phyloP scores from a whole-genome alignment of 1,139 yeast genomes.

The Saccharomycopsis hybrid region DNA sequence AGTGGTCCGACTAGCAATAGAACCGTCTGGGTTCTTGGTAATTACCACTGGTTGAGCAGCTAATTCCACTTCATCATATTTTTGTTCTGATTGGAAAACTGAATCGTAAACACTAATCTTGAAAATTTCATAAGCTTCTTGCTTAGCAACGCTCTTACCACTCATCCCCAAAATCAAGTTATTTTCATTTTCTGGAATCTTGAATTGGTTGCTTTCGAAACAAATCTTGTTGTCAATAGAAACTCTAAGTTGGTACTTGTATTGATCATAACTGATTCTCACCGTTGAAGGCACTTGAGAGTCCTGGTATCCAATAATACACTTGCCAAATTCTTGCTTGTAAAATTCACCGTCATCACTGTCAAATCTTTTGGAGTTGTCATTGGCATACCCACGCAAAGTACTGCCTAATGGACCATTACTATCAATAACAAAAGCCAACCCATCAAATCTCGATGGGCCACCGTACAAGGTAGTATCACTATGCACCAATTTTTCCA shows the following conservation, averaged over 20 bases:
- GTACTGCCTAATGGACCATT: constrained; percentile 37
- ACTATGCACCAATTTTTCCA: constrained; percentile 26
- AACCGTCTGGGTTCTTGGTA: constrained; percentile 14
- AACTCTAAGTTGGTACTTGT: constrained; percentile 43
- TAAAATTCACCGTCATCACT: constrained; percentile 26
- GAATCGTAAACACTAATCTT: constrained; percentile 16
- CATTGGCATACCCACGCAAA: constrained; percentile 51
- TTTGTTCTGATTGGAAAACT: constrained; percentile 14
- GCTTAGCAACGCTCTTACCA: constrained; percentile 35
- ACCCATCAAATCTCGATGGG: constrained; percentile 50
- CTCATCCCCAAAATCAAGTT: constrained; percentile 47
- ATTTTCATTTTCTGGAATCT: constrained; percentile 32
- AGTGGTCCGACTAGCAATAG: background rate
- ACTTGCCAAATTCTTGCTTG: constrained; percentile 43
- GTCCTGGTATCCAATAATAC: constrained; percentile 53
- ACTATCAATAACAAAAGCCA: constrained; percentile 48
- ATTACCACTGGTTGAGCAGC: constrained; percentile 20
- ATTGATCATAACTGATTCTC: constrained; percentile 49
- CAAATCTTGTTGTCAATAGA: constrained; percentile 68
- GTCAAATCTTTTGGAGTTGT: constrained; percentile 38
- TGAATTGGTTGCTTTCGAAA: constrained; percentile 53
- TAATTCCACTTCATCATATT: constrained; percentile 17
- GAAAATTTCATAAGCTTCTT: constrained; percentile 19
- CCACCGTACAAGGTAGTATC: constrained; percentile 38
- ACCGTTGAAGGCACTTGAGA: constrained; percentile 63